Evolutionary conservation across 352 stramenopile species (phyloP).

Genomic region (Pythium utonaiense): DNA sequence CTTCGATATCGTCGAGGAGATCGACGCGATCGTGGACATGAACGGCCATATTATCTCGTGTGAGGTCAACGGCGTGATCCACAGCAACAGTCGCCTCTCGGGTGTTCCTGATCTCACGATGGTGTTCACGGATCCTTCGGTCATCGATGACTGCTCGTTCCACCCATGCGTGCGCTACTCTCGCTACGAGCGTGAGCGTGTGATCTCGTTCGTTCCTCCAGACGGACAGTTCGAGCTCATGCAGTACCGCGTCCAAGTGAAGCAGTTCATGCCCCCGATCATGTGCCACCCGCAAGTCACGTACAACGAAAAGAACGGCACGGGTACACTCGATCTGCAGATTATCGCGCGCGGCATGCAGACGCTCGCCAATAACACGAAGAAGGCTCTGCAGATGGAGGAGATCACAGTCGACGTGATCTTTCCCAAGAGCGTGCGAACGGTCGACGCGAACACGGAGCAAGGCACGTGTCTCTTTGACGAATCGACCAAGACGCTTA

Average conservation of each 20-base stretch:
- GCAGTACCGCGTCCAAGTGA: constrained; percentile 83
- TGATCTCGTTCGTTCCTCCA: constrained; percentile 97
- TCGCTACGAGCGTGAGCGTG: constrained; percentile 93
- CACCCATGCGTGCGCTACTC: constrained; percentile 97
- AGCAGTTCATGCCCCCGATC: constrained; percentile 82
- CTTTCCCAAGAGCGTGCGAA: constrained; percentile 95
- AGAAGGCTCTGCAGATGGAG: constrained; percentile 78
- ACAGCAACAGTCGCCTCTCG: constrained; percentile 94
- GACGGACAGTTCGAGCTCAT: constrained; percentile 96
- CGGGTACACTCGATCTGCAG: constrained; percentile 64
- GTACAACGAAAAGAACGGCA: constrained; percentile 68
- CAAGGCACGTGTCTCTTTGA: constrained; percentile 94
- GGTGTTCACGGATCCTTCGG: constrained; percentile 93
- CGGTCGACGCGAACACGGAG: constrained; percentile 92
- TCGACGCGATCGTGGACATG: constrained; percentile 95
- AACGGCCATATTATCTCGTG: constrained; percentile 90
- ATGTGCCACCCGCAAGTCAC: constrained; percentile 87
- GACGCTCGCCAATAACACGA: constrained; percentile 74
- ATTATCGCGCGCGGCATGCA: constrained; percentile 75
- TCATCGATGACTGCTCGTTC: constrained; percentile 98
- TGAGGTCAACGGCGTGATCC: constrained; percentile 94
- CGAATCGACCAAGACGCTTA: constrained; percentile 90
- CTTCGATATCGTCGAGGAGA: constrained; percentile 97
- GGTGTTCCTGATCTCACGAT: constrained; percentile 97
- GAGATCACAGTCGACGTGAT: constrained; percentile 94